Evolutionary conservation across 768 basidiomycete genomes (phyloP), one percentile per base, ranked within the genome.

Genomic region (Ramaria sp.): DNA sequence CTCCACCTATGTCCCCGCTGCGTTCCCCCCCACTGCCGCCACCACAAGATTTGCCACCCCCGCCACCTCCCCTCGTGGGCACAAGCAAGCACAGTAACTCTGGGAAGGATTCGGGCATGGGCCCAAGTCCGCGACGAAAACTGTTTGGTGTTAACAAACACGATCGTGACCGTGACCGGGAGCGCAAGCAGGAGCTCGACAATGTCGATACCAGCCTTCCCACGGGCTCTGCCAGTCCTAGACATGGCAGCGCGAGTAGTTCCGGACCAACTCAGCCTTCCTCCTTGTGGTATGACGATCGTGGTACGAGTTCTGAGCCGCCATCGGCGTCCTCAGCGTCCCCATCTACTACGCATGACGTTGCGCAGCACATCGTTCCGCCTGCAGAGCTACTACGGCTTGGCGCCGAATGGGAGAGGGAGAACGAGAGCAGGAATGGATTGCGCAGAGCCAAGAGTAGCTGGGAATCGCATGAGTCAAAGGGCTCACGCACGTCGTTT

Each of bases 311-410:
- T 7, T 12, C 31, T 17, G 15, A 27, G n/a, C 13, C 30, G 33
- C 17, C 30, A 22, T 52, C 51, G 7, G 24, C 50, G 11, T 31
- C 33, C 27, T n/a, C 31, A 31, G 11, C 51, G 34, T 34, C 31
- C 1, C 31, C 51, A 13, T n/a, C 20, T 4, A 7, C 37, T 30
- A 22, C 19, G 11, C 51, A 3, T 24, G 51, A 52, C 7, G 51
- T 52, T 31, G 51, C 51, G 19, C 51, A 52, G 20, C 51, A 52
- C 24, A 52, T 52, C 37, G 51, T 52, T 13, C 51, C 51, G 33
- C 51, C 51, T 24, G 51, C 51, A 20, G 51, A 52, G 37, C 51
- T 52, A 11, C 51, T 52, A 4, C 51, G 51, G 9, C 51, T 52
- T 7, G 51, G 51, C 51, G 37, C 37, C 7, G 34, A 7, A 24